phyloP scores from a whole-genome alignment of 2,329 filamentous ascomycete species.

The Aspergillus fijiensis region DNA sequence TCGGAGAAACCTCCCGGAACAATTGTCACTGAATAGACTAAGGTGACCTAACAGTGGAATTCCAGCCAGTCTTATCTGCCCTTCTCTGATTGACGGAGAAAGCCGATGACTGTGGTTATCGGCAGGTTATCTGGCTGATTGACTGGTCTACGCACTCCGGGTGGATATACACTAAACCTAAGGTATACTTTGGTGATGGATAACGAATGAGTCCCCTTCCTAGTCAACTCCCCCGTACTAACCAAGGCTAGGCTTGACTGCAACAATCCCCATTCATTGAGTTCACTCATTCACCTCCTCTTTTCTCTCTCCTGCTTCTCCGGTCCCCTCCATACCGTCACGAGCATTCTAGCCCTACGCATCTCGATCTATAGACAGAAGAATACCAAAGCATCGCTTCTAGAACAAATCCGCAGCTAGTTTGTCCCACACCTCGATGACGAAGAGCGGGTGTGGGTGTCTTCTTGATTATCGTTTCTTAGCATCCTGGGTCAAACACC shows the following conservation, averaged over 20 bases:
- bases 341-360: background rate
- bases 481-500: slow-evolving; percentile 35
- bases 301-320: background rate
- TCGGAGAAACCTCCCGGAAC: slow-evolving; percentile 4
- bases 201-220: no score
- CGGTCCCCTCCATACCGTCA: background rate
- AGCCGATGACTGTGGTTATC: slow-evolving; percentile 20
- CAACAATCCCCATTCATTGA: background rate
- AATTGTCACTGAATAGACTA: no score
- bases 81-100: slow-evolving; percentile 19
- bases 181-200: no score
- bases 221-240: background rate
- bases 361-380: background rate
- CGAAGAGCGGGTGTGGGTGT: slow-evolving; percentile 35
- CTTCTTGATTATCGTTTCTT: slow-evolving; percentile 39
- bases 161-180: background rate
- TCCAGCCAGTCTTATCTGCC: slow-evolving; percentile 10
- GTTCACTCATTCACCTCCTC: background rate
- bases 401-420: background rate
- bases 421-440: slow-evolving; percentile 36
- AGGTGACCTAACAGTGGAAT: background rate
- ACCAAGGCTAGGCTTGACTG: background rate
- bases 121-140: slow-evolving; percentile 3
- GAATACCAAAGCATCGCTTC: background rate
- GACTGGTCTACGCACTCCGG: slow-evolving; percentile 6